phyloP scores from a whole-genome alignment of 768 basidiomycete genomes.

The Hortiboletus flavorubellus region DNA sequence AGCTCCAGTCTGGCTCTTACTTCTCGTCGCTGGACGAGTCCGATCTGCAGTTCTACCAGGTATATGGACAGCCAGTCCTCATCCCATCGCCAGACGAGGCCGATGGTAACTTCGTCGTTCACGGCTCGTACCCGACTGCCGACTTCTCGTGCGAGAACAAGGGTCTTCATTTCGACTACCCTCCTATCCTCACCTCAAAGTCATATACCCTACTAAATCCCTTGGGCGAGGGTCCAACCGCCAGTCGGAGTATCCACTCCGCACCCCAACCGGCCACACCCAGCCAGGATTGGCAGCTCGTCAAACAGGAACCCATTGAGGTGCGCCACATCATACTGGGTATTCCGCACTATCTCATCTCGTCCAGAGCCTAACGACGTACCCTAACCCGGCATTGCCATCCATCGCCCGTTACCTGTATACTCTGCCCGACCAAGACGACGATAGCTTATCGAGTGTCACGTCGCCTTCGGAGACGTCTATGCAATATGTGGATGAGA shows the following conservation, averaged over 20 bases:
- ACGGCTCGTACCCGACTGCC: constrained; percentile 3
- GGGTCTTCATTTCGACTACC: constrained; percentile 4
- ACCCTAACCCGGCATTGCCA: constrained; percentile 12
- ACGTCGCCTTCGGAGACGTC: neutral
- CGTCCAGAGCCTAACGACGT: constrained; percentile 8
- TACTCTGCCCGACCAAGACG: constrained; percentile 17
- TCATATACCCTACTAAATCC: constrained; percentile 30
- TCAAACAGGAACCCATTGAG: constrained; percentile 28
- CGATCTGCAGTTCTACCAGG: constrained; percentile 31
- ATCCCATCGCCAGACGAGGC: constrained; percentile 25
- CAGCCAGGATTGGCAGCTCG: constrained; percentile 17
- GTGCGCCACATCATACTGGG: constrained; percentile 11
- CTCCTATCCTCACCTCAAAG: constrained; percentile 15
- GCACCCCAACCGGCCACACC: neutral
- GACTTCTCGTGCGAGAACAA: constrained; percentile 3
- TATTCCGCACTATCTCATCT: constrained; percentile 5
- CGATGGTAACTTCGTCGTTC: constrained; percentile 17
- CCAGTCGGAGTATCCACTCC: neutral
- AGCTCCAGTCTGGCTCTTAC: constrained; percentile 33
- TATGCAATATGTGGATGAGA: constrained; percentile 13
- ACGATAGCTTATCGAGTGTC: neutral
- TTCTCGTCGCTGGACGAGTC: constrained; percentile 30
- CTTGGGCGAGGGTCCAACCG: constrained; percentile 17
- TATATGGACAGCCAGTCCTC: constrained; percentile 33
- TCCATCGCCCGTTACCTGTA: constrained; percentile 14